phyloP scores from a whole-genome alignment of 176 grass and related monocot genomes.

The Saccharum officinarum region DNA sequence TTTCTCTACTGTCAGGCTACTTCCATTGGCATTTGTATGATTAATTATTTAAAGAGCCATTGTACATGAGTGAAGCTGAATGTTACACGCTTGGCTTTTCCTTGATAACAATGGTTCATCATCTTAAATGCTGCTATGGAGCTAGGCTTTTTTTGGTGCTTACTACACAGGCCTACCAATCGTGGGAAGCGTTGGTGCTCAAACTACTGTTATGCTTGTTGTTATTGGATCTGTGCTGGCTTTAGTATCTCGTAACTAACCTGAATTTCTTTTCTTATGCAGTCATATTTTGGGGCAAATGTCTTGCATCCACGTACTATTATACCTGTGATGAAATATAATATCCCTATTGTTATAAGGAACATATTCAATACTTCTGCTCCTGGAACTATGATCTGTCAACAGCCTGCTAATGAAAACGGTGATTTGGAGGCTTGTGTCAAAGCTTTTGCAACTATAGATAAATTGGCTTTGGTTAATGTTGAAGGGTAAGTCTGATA shows the following conservation, averaged over 20 bases:
- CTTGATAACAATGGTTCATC: not conserved
- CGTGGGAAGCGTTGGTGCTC: not conserved
- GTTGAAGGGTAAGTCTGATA: conserved; percentile 70
- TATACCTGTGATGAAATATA: conserved; percentile 83
- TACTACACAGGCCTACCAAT: not conserved
- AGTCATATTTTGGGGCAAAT: conserved; percentile 94
- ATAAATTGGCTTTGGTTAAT: conserved; percentile 77
- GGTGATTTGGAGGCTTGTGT: conserved; percentile 63
- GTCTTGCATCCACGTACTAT: conserved; percentile 89
- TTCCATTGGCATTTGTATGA: not conserved
- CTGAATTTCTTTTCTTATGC: conserved; percentile 31
- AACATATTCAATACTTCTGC: conserved; percentile 83
- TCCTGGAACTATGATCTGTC: conserved; percentile 78
- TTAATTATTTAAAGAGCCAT: not conserved
- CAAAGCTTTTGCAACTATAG: conserved; percentile 87
- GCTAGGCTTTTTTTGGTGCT: not conserved
- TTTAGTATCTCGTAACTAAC: conserved; percentile 4
- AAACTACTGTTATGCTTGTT: not conserved
- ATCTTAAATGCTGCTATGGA: not conserved
- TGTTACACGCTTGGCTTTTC: not conserved
- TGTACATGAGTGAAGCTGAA: not conserved
- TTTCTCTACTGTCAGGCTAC: conserved; percentile 23
- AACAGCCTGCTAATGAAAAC: conserved; percentile 57
- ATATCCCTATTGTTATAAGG: conserved; percentile 76
- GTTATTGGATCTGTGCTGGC: not conserved